Conservation (phyloP, 108 stramenopile species). For the Fistulifera solaris region DNA sequence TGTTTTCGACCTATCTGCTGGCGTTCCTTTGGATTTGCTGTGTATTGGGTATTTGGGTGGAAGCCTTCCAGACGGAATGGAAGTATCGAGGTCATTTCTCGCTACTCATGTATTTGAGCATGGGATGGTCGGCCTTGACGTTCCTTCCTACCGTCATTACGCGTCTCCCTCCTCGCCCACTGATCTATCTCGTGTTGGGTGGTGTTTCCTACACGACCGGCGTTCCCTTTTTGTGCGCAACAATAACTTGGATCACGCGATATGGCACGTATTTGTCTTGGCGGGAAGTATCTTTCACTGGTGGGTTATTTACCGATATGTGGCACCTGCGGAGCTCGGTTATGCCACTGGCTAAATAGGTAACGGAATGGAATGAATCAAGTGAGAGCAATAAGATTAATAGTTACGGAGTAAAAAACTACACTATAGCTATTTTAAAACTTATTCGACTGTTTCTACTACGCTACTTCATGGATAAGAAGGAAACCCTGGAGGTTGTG, state of each 20-base stretch:
- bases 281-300: conserved; percentile 71
- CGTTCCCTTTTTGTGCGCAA: conserved; percentile 82
- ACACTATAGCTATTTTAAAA: no score
- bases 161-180: conserved; percentile 28
- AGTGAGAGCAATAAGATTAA: no score
- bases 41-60: conserved; percentile 52
- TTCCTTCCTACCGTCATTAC: conserved; percentile 47
- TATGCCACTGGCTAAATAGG: no score
- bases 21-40: conserved; percentile 79
- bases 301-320: conserved; percentile 55
- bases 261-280: conserved; percentile 80
- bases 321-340: conserved; percentile 9
- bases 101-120: conserved; percentile 72
- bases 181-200: conserved; percentile 45
- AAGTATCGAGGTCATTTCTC: conserved; percentile 44
- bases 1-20: conserved; percentile 49
- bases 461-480: no score
- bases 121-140: conserved; percentile 71
- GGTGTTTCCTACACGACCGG: conserved; percentile 80
- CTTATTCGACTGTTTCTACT: no score
- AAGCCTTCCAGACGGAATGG: conserved; percentile 48
- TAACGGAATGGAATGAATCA: no score
- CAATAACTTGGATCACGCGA: conserved; percentile 75
- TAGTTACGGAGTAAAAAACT: no score
- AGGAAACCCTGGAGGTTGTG: not conserved